phyloP scores from a whole-genome alignment of 208 protist genomes.

The Trypanosoma cruzi region DNA sequence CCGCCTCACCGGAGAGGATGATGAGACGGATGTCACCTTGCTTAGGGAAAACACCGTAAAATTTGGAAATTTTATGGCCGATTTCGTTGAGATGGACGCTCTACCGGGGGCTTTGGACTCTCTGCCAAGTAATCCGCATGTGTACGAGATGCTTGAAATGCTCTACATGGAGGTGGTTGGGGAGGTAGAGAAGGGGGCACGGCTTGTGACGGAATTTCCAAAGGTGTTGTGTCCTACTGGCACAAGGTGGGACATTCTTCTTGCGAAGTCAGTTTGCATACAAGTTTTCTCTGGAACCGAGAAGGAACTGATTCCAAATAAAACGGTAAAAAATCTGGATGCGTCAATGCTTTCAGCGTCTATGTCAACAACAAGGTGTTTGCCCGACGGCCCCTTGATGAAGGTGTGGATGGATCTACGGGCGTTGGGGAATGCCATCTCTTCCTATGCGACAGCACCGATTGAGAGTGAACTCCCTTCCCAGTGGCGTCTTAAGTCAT shows the following conservation, averaged over 20 bases:
- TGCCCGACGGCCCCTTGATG: slow-evolving; percentile 48
- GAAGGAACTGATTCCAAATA: slow-evolving; percentile 19
- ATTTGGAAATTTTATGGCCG: slow-evolving; percentile 63
- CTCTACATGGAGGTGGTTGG: slow-evolving; percentile 80
- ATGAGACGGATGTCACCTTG: slow-evolving; percentile 68
- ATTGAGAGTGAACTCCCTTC: slow-evolving; percentile 77
- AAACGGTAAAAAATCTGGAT: slow-evolving; percentile 23
- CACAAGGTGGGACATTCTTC: slow-evolving; percentile 67
- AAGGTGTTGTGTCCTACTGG: slow-evolving; percentile 69
- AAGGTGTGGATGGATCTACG: slow-evolving; percentile 82
- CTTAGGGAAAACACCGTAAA: slow-evolving; percentile 41
- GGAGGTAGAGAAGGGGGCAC: slow-evolving; percentile 47
- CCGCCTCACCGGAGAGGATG: slow-evolving; percentile 63
- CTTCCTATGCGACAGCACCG: slow-evolving; percentile 51
- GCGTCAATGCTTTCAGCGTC: slow-evolving; percentile 50
- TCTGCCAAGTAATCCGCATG: slow-evolving; percentile 41
- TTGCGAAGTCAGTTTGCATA: slow-evolving; percentile 64
- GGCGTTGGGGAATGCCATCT: slow-evolving; percentile 72
- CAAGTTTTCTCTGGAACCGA: slow-evolving; percentile 69
- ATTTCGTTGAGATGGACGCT: slow-evolving; percentile 22
- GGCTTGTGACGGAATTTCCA: slow-evolving; percentile 72
- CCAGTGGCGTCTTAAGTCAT: slow-evolving; percentile 83
- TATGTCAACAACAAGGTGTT: slow-evolving; percentile 32
- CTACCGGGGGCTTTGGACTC: slow-evolving; percentile 31
- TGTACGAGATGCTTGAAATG: slow-evolving; percentile 79